Evolutionary conservation across 129 eudicot genomes (phyloP).

Genomic region (Artemisia tridentata): DNA sequence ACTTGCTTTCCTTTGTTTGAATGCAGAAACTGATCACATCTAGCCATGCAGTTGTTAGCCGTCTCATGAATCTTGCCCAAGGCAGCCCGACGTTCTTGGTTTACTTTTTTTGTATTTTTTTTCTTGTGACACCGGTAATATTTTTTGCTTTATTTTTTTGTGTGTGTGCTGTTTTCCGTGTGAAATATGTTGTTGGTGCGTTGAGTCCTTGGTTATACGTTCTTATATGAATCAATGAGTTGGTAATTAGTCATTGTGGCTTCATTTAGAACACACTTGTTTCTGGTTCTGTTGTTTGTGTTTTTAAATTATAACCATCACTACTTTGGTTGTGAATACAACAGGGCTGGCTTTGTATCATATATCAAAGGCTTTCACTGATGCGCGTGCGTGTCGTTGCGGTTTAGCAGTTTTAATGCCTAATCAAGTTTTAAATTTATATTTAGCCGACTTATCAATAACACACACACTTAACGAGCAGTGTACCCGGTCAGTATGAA

Average conservation of each 20-base stretch:
- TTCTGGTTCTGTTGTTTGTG: not conserved
- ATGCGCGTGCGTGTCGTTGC: too few relatives aligned
- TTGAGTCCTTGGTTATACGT: too few relatives aligned
- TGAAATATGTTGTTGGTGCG: slow-evolving; percentile 24
- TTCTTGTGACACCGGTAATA: slow-evolving; percentile 16
- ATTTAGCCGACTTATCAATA: too few relatives aligned
- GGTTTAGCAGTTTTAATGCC: too few relatives aligned
- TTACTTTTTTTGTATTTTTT: slow-evolving; percentile 8
- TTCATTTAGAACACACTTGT: not conserved
- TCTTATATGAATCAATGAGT: slow-evolving; percentile 16
- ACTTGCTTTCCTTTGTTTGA: too few relatives aligned
- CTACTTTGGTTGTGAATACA: too few relatives aligned
- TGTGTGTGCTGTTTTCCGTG: slow-evolving; percentile 25
- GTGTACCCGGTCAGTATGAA: too few relatives aligned
- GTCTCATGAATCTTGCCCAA: slow-evolving; percentile 12
- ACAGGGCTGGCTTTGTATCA: too few relatives aligned
- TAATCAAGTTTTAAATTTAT: too few relatives aligned
- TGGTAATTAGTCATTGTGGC: not conserved
- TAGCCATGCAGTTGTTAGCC: slow-evolving; percentile 22
- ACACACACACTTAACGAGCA: too few relatives aligned
- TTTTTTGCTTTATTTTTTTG: slow-evolving; percentile 20
- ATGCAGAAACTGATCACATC: slow-evolving; percentile 29
- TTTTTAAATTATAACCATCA: not conserved
- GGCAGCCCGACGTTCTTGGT: slow-evolving; percentile 18
- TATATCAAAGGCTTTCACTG: too few relatives aligned